Conservation (phyloP, 2,329 filamentous ascomycete genomes). For the Aspergillus fumigatus region DNA sequence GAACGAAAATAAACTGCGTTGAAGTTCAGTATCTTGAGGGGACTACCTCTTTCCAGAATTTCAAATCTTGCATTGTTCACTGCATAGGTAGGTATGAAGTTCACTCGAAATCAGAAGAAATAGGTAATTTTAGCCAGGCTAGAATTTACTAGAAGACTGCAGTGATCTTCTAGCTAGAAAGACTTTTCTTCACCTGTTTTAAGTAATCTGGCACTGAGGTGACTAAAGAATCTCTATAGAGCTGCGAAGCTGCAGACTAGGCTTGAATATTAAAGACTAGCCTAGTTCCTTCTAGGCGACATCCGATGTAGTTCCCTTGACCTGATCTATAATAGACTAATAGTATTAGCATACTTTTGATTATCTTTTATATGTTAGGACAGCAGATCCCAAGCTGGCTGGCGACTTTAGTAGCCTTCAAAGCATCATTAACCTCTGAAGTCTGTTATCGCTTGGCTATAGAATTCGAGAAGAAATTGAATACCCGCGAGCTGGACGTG, state of each 20-base stretch:
- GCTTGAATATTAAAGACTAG: constrained; percentile 15
- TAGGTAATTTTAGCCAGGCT: neutral
- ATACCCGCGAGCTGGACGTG: neutral
- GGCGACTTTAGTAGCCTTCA: constrained; percentile 14
- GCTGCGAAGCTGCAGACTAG: constrained; percentile 18
- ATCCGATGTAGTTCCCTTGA: constrained; percentile 17
- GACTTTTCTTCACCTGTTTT: constrained; percentile 9
- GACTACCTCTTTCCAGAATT: too few relatives aligned
- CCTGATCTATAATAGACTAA: constrained; percentile 19
- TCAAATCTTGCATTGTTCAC: constrained; percentile 6
- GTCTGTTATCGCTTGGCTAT: constrained; percentile 11
- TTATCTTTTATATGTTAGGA: constrained; percentile 12
- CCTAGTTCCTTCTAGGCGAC: constrained; percentile 14
- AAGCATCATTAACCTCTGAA: constrained; percentile 11
- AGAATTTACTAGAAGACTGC: constrained; percentile 14
- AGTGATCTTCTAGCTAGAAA: constrained; percentile 21
- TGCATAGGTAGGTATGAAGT: constrained; percentile 12
- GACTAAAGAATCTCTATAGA: constrained; percentile 12
- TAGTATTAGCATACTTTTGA: constrained; percentile 10
- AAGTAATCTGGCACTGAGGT: constrained; percentile 19
- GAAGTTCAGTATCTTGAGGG: too few relatives aligned
- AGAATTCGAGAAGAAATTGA: neutral
- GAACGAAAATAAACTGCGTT: too few relatives aligned
- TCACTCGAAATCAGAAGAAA: constrained; percentile 20
- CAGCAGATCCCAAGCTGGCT: constrained; percentile 15